These are phyloP conservation scores for Arabis hirsuta DNA, from an alignment of 345 rosid species.

Conservation along the genomic window DNA sequence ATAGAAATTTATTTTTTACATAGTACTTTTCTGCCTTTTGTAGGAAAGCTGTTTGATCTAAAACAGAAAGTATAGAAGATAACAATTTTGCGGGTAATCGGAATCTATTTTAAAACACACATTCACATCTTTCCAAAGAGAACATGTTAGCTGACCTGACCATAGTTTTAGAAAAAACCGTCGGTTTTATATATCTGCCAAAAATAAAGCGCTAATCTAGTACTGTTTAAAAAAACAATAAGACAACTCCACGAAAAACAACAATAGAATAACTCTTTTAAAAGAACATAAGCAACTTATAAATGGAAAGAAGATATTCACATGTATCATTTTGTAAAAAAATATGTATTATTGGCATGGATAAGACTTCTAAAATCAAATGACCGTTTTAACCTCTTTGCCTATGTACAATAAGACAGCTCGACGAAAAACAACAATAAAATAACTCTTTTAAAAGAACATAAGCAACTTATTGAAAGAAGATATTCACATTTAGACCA, in stretches of 20 bases:
- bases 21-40: neutral
- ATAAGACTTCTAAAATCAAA: no score
- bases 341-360: no score
- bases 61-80: neutral
- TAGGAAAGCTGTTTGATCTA: neutral
- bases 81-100: slow-evolving; percentile 7
- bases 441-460: no score
- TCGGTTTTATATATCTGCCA: slow-evolving; percentile 11
- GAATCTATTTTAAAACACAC: neutral
- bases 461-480: no score
- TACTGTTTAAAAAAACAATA: neutral
- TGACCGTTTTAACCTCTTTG: no score
- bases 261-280: no score
- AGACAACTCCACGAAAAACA: neutral
- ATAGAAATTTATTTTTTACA: neutral
- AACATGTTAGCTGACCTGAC: slow-evolving; percentile 8
- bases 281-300: no score
- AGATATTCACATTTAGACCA: no score
- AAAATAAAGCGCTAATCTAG: neutral
- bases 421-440: no score
- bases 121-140: slow-evolving; percentile 1
- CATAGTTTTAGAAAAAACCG: slow-evolving; percentile 10
- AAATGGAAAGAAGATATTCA: no score
- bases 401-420: no score
- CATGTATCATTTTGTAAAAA: no score